Evolutionary conservation across 805 yeast genomes (phyloP).

Genomic region (Starmerella kuoi): DNA sequence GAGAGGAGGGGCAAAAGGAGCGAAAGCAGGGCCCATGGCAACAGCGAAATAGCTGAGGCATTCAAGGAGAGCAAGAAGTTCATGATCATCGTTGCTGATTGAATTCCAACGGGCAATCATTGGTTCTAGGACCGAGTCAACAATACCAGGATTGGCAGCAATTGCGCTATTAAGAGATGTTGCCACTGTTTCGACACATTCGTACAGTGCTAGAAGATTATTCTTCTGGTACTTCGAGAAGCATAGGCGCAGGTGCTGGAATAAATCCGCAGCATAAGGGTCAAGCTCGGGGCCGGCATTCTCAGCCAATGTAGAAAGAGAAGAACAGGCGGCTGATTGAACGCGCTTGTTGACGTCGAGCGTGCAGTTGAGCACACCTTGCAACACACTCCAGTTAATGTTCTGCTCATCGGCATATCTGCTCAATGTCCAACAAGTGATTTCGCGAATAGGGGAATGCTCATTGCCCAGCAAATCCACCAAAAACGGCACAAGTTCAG

Average conservation of each 20-base stretch:
- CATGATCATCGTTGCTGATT: constrained; percentile 65
- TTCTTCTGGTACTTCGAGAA: constrained; percentile 68
- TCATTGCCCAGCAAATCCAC: constrained; percentile 64
- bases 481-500: constrained; percentile 70
- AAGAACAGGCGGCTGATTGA: constrained; percentile 88
- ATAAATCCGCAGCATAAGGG: constrained; percentile 52
- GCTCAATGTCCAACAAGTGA: constrained; percentile 90
- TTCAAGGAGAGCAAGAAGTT: constrained; percentile 82
- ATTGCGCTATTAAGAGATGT: constrained; percentile 57
- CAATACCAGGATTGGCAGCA: constrained; percentile 39
- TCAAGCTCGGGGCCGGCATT: constrained; percentile 51
- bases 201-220: constrained; percentile 71
- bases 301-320: constrained; percentile 75
- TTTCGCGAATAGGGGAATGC: constrained; percentile 80
- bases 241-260: constrained; percentile 60
- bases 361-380: constrained; percentile 61
- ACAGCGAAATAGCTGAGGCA: constrained; percentile 90
- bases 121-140: constrained; percentile 64
- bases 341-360: constrained; percentile 79
- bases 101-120: constrained; percentile 69
- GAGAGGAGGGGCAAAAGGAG: constrained; percentile 79
- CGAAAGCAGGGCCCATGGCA: constrained; percentile 67
- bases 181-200: constrained; percentile 80
- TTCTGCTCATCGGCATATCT: constrained; percentile 54
- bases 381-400: constrained; percentile 65